Evolutionary conservation across 345 rosid genomes (phyloP).

Genomic region (Carallia pectinifolia): DNA sequence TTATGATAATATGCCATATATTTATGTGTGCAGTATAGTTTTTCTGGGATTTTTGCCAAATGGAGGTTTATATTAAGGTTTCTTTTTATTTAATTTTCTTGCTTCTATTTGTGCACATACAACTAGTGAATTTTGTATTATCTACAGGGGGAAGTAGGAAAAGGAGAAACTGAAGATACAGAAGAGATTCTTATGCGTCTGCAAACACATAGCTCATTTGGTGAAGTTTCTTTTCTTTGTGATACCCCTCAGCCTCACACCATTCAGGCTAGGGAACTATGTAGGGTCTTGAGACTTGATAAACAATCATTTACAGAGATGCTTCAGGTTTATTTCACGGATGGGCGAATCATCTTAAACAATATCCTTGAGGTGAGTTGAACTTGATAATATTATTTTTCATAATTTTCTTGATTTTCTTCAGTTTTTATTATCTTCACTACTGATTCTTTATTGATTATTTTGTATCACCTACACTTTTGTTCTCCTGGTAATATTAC

Average conservation of each 20-base stretch:
- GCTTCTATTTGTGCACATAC: neutral
- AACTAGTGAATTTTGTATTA: slow-evolving; percentile 4
- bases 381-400: neutral
- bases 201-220: slow-evolving; percentile 48
- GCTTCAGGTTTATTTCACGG: slow-evolving; percentile 62
- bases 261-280: slow-evolving; percentile 54
- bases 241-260: slow-evolving; percentile 62
- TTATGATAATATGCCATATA: too few relatives aligned
- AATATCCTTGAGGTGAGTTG: slow-evolving; percentile 62
- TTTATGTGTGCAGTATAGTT: too few relatives aligned
- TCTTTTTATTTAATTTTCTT: neutral
- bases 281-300: slow-evolving; percentile 64
- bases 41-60: too few relatives aligned
- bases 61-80: neutral
- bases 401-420: neutral
- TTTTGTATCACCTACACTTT: neutral
- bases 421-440: neutral
- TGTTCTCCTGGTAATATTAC: neutral
- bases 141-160: slow-evolving; percentile 60
- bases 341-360: slow-evolving; percentile 67
- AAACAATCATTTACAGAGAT: slow-evolving; percentile 65
- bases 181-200: slow-evolving; percentile 26
- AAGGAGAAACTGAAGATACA: slow-evolving; percentile 35
- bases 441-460: neutral
- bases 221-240: slow-evolving; percentile 73